A percentile compares a stretch with the other conserved stretches of the same genome.
These are phyloP conservation scores for Cucumis sativus DNA, from an alignment of 306 rosid genomes.

Conservation along the genomic window DNA sequence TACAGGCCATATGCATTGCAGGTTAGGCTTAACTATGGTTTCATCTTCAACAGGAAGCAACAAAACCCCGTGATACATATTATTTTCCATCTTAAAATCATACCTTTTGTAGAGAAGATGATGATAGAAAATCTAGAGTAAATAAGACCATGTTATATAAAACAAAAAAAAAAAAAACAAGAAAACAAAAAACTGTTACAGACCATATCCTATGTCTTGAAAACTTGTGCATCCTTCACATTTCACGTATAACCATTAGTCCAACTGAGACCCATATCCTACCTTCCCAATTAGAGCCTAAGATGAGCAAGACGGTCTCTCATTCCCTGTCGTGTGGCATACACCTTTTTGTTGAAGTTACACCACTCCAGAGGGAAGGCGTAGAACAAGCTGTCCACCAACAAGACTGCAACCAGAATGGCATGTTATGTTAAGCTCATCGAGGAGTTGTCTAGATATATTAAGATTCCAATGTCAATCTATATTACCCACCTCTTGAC, in stretches of 20 bases:
- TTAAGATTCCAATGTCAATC: neutral
- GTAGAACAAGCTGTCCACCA: conserved; percentile 62
- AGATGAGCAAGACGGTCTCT: neutral
- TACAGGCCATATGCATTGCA: neutral
- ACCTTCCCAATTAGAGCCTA: neutral
- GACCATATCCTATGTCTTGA: neutral
- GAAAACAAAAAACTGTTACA: neutral
- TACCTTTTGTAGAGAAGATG: neutral
- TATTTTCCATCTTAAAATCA: neutral
- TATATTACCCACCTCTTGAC: conserved; percentile 37
- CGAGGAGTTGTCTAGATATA: neutral
- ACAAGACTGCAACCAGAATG: conserved; percentile 37
- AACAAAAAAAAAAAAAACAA: too few species aligned
- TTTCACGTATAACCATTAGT: neutral
- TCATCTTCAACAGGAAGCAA: neutral
- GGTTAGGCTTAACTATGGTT: neutral
- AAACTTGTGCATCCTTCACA: conserved; percentile 1
- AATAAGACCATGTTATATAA: neutral
- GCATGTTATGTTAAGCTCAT: neutral
- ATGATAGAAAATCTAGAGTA: neutral
- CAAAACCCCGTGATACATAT: neutral
- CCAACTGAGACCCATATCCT: neutral
- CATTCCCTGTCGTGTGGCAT: neutral
- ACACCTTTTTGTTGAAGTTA: conserved; percentile 9
- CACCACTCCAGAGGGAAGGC: conserved; percentile 70